Evolutionary conservation across 306 rosid species (phyloP).

Genomic region (Oxytropis ochrocephala): DNA sequence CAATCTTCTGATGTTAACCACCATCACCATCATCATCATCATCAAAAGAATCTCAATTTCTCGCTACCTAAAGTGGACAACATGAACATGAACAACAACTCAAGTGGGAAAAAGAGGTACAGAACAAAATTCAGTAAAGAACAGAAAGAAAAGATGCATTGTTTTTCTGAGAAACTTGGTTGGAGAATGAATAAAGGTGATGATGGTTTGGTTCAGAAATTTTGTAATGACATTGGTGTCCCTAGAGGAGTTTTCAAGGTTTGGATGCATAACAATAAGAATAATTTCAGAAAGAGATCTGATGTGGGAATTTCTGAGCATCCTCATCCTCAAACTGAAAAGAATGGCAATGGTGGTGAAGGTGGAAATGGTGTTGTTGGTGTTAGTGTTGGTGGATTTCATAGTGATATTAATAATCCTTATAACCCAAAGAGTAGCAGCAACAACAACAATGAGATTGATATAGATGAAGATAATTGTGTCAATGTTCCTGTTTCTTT

Average conservation of each 20-base stretch:
- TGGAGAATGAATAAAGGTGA: constrained; percentile 73
- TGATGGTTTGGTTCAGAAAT: constrained; percentile 49
- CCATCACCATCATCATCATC: background rate
- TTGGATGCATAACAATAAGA: constrained; percentile 97
- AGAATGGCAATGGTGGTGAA: background rate
- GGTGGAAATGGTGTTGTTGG: background rate
- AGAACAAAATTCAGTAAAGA: constrained; percentile 80
- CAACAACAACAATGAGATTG: constrained; percentile 16
- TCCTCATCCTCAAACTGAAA: background rate
- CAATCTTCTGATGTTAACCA: constrained; percentile 25
- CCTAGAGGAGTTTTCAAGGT: constrained; percentile 66
- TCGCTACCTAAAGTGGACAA: background rate
- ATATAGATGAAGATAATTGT: constrained; percentile 26
- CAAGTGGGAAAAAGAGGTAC: constrained; percentile 46
- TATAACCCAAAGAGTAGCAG: background rate
- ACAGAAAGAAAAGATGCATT: constrained; percentile 77
- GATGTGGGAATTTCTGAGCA: constrained; percentile 8
- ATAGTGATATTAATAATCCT: constrained; percentile 20
- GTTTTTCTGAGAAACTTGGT: constrained; percentile 63
- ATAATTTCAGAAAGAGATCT: constrained; percentile 41
- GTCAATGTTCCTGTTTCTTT: constrained; percentile 40
- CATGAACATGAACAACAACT: background rate
- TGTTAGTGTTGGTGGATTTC: background rate
- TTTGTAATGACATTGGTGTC: constrained; percentile 67
- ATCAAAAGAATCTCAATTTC: constrained; percentile 18